phyloP scores from a whole-genome alignment of 2,329 filamentous ascomycete species.

The Bipolaris zeicola region DNA sequence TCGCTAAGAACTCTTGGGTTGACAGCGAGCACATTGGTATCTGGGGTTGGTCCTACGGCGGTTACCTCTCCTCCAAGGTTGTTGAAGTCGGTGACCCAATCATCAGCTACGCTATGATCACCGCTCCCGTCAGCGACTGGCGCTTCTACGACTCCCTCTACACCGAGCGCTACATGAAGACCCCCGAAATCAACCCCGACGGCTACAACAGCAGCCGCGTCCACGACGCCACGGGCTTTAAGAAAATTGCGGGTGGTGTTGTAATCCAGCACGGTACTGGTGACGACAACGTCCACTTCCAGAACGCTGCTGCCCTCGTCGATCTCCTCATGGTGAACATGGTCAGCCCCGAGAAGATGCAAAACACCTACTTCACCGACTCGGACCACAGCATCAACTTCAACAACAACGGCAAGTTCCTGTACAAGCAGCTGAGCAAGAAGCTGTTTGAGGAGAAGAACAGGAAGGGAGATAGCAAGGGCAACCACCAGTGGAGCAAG shows the following conservation, averaged over 20 bases:
- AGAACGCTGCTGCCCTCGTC: slow-evolving; percentile 66
- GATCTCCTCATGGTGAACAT: slow-evolving; percentile 65
- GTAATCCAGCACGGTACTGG: slow-evolving; percentile 69
- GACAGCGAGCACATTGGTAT: slow-evolving; percentile 66
- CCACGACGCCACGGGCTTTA: slow-evolving; percentile 64
- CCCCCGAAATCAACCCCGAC: slow-evolving; percentile 58
- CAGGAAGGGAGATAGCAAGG: slow-evolving; percentile 48
- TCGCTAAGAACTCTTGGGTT: slow-evolving; percentile 60
- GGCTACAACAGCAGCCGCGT: slow-evolving; percentile 69
- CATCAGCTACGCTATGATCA: slow-evolving; percentile 68
- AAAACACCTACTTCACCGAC: slow-evolving; percentile 69
- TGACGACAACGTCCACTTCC: slow-evolving; percentile 75
- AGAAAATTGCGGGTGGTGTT: slow-evolving; percentile 64
- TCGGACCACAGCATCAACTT: slow-evolving; percentile 67
- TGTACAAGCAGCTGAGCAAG: slow-evolving; percentile 68
- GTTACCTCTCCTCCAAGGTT: slow-evolving; percentile 69
- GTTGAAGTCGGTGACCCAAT: slow-evolving; percentile 65
- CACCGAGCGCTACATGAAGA: slow-evolving; percentile 76
- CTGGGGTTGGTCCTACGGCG: slow-evolving; percentile 72
- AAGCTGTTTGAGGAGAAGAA: slow-evolving; percentile 67
- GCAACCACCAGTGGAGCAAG: slow-evolving; percentile 56
- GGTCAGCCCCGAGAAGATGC: slow-evolving; percentile 66
- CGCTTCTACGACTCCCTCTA: slow-evolving; percentile 74
- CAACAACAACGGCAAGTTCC: slow-evolving; percentile 59
- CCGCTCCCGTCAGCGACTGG: slow-evolving; percentile 71